Percentiles rank a stretch among this genome's conserved stretches.
Evolutionary conservation across 2,329 filamentous ascomycete species (phyloP).

Genomic region (Xylariales sp.): DNA sequence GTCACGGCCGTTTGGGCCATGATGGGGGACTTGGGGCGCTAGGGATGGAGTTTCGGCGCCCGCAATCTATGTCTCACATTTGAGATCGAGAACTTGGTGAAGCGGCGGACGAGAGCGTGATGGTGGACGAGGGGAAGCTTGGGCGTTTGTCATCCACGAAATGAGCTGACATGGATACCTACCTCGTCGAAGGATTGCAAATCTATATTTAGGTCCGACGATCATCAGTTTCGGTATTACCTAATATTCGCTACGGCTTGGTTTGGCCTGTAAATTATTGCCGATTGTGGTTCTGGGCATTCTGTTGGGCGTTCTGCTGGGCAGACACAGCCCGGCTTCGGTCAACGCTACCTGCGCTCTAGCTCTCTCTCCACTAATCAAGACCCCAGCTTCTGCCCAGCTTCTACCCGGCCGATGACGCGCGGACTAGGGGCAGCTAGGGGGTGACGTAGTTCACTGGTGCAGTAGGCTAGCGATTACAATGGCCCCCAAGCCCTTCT

Average conservation of each 20-base stretch:
- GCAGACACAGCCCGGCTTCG: no score
- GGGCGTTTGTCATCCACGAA: not conserved
- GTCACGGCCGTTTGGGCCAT: slow-evolving; percentile 19
- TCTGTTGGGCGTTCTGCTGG: not conserved
- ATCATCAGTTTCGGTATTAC: no score
- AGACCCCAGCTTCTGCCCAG: not conserved
- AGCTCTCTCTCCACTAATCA: not conserved
- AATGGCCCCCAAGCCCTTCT: no score
- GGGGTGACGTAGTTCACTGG: not conserved
- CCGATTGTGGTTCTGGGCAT: not conserved
- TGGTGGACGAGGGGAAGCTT: not conserved
- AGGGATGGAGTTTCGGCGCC: not conserved
- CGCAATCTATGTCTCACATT: not conserved
- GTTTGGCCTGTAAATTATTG: not conserved
- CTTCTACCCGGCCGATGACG: no score
- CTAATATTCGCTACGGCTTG: not conserved
- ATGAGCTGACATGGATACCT: not conserved
- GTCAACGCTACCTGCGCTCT: no score
- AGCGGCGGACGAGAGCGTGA: not conserved
- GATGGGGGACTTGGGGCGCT: slow-evolving; percentile 4
- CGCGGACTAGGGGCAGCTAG: not conserved
- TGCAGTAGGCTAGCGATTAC: not conserved
- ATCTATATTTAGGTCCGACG: slow-evolving; percentile 6
- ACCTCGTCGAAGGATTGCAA: not conserved
- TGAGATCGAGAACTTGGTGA: not conserved